phyloP scores from a whole-genome alignment of 2,329 filamentous ascomycete species.

The Byssoonygena ceratinophila region DNA sequence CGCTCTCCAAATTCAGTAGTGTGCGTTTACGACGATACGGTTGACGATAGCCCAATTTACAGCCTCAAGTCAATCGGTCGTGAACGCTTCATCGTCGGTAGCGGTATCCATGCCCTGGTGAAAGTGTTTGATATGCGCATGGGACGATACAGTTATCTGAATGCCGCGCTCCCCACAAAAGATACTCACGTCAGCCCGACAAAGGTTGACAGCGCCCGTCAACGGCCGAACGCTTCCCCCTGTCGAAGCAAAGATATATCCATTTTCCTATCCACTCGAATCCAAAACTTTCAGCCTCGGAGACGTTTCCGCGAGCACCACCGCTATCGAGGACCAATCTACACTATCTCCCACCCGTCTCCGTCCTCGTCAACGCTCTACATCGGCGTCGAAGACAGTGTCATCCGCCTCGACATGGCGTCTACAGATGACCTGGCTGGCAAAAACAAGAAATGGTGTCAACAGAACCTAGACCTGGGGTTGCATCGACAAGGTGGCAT shows the following conservation, averaged over 20 bases:
- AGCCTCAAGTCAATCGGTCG: slow-evolving; percentile 47
- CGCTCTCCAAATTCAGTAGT: slow-evolving; percentile 42
- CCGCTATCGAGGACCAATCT: slow-evolving; percentile 37
- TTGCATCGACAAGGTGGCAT: slow-evolving; percentile 20
- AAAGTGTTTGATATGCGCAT: slow-evolving; percentile 53
- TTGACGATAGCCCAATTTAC: slow-evolving; percentile 50
- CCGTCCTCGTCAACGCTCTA: slow-evolving; percentile 38
- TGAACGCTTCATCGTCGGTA: slow-evolving; percentile 48
- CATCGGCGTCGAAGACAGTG: slow-evolving; percentile 34
- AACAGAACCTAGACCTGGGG: slow-evolving; percentile 22
- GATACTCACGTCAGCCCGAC: not conserved
- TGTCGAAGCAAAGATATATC: slow-evolving; percentile 29
- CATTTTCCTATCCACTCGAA: slow-evolving; percentile 33
- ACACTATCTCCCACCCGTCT: slow-evolving; percentile 37
- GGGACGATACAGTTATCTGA: slow-evolving; percentile 22
- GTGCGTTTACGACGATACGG: slow-evolving; percentile 44
- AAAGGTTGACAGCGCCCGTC: not conserved
- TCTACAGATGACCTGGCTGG: slow-evolving; percentile 35
- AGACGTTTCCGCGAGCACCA: slow-evolving; percentile 16
- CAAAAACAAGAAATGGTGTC: slow-evolving; percentile 26
- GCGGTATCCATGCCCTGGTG: slow-evolving; percentile 47
- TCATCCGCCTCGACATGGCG: slow-evolving; percentile 36
- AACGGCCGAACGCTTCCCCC: slow-evolving; percentile 1
- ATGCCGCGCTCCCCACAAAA: slow-evolving; percentile 1
- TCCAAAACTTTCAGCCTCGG: slow-evolving; percentile 14